Base-by-base conservation (phyloP, 2,329 filamentous ascomycete genomes). In the Stagonosporopsis cucurbitacearum region DNA sequence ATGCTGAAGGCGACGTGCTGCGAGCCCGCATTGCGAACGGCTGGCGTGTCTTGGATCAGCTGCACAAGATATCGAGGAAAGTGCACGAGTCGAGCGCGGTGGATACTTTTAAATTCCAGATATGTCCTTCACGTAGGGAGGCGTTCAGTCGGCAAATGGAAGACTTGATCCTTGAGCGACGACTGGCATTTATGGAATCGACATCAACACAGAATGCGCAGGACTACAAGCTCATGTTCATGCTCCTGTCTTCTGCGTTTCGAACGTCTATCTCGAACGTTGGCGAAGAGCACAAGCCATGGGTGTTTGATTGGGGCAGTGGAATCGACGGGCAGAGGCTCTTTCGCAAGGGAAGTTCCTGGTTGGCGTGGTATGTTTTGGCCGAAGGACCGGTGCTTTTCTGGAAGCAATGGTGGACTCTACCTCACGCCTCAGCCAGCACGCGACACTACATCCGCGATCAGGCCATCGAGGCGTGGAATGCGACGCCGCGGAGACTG, bases 281-380 rank as follows among this genome's bases (percentile, higher is more conserved):
- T 22, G 68, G 68, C 41, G 56, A 64, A 8, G 62, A 65, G 7
- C 59, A 67, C 52, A 65, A 63, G 53, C 60, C 59, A 7, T 68
- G 65, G 69, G 57, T 67, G 9, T 73, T 72, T 42, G 70, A 73
- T 37, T 68, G 60, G 59, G 65, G 65, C 9, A 57, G 56, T 23
- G 69, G 67, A 6, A 65, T 71, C 17, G 65, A 70, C 35, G 65
- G 63, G 7, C 63, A 64, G 40, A 54, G 69, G 22, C 49, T 63
- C 17, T 44, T 72, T 22, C 62, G 70, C 20, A 59, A 60, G 48
- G 69, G 69, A 12, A 63, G 66, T 30, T 68, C 66, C 7, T 74
- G 70, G 70, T 47, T 73, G 46, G 65, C 70, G 3, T 75, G 70
- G 69, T 74, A 68, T 45, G 56, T 73, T 4, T 58, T 75, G 30